These are phyloP conservation scores for Austropuccinia psidii DNA, from an alignment of 1,284 basidiomycete species.

Conservation along the genomic window DNA sequence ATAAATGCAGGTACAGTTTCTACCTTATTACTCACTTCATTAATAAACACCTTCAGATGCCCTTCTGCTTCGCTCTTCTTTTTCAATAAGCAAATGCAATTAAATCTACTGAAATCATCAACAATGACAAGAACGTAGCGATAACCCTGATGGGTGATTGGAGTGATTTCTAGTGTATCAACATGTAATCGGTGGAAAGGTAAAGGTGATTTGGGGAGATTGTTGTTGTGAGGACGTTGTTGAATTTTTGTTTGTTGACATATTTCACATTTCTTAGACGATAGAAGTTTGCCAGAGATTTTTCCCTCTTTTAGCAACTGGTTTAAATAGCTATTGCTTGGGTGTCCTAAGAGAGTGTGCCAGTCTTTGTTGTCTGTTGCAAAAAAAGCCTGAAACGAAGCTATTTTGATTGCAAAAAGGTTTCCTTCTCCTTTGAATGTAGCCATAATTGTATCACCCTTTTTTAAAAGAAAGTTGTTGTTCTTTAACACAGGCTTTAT, in stretches of 20 bases:
- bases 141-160: not conserved
- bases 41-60: not conserved
- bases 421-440: no score
- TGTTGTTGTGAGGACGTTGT: no score
- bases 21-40: not conserved
- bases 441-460: no score
- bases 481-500: no score
- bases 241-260: not conserved
- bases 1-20: not conserved
- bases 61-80: not conserved
- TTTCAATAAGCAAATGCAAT: not conserved
- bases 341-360: not conserved
- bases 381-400: no score
- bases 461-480: no score
- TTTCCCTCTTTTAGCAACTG: not conserved
- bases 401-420: no score
- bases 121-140: conserved; percentile 2
- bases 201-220: no score
- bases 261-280: not conserved
- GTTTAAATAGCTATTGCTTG: not conserved
- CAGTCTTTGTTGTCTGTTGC: not conserved
- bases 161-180: not conserved
- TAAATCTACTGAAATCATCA: not conserved
- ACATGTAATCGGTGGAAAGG: not conserved
- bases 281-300: not conserved